Evolutionary conservation across 495 filamentous ascomycete species (phyloP), one percentile per base, ranked within the genome.

Genomic region (Cetradonia linearis): DNA sequence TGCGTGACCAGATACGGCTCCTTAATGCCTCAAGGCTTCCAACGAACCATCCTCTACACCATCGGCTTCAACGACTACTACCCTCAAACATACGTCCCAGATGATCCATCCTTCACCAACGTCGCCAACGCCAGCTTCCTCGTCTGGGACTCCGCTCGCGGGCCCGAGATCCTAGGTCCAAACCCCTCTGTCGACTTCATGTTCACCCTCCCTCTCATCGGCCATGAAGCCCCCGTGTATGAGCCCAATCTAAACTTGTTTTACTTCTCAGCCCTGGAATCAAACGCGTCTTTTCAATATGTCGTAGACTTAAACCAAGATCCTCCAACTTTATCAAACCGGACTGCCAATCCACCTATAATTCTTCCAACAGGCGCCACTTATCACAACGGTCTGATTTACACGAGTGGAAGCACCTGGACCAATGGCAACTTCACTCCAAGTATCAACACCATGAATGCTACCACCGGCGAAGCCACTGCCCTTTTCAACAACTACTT

Each of bases 401-500:
- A 38, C 5, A 38, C 16, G 36, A 38, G 36, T 10, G 36, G 36
- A 10, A 38, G 36, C 36, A 38, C 36, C 36, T 13, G 11, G 2
- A 38, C 36, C 7, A 38, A 38, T 10, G 9, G 9, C 7, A 10
- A 13, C 36, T 13, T 16, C 36, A 38, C 36, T 14, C 36, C 36
- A 16, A 10, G 36, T 3, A 38, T 38, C 36, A 38, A 38, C 13
- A 38, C 7, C 36, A 10, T 38, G 1, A 38, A 38, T 5, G 36
- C 36, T 14, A 38, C 36, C 13, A 38, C 36, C 36, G 36, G 36
- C 36, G 13, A 10, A 13, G 13, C 36, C 7, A 38, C 8, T 14
- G 16, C 36, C 36, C 36, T 70, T 54, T 62, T 63, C 25, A 66
- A 65, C n/a, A 59, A 65, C 61, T 38, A 38, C 11, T 38, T 13